Base-by-base conservation (phyloP, 257 asterid species). In the Solanum peruvianum region DNA sequence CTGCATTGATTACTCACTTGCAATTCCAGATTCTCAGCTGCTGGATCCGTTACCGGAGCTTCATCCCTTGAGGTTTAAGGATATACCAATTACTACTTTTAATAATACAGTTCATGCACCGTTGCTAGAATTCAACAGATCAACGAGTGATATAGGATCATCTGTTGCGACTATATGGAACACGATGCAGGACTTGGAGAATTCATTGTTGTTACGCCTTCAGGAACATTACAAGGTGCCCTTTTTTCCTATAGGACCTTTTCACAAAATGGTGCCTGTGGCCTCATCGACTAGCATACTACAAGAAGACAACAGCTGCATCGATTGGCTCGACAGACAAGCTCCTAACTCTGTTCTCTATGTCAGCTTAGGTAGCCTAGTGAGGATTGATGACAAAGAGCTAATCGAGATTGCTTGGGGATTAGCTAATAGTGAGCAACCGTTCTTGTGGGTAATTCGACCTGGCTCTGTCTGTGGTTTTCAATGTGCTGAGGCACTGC, bases 401-500 rank as follows among this genome's bases (percentile, higher is more conserved):
- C 87, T 91, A 2, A 20, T 20, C 0, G 91, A 90, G 56, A 69
- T 82, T 25, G 95, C 95, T 21, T 44, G 86, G 91, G 95, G 95
- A 11, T 72, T 93, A 15, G 91, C 89, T 45, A 88, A 88, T 31
- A 90, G 93, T 37, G 88, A 87, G 4, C 90, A 88, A 12, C 91
- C 92, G 0, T 93, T 93, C 82, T 35, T 93, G 44, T 93, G 95
- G 95, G 95, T 80, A 1, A 84, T 92, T 2, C 91, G 93, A 9
- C 66, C 25, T 2, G 66, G 66, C 25, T 56, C 66, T 56, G 66
- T 56, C 66, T 56, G 3, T 56, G 66, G 66, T 3, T 56, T 20
- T 56, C 66, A 56, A 56, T 56, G 66, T 18, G 66, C 66, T 3
- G 83, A 72, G 20, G 52, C 78, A 35, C 29, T 87, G 81, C 87